Evolutionary conservation across 306 rosid species (phyloP), one percentile per base, ranked within the genome.

Genomic region (Mimosa pudica): DNA sequence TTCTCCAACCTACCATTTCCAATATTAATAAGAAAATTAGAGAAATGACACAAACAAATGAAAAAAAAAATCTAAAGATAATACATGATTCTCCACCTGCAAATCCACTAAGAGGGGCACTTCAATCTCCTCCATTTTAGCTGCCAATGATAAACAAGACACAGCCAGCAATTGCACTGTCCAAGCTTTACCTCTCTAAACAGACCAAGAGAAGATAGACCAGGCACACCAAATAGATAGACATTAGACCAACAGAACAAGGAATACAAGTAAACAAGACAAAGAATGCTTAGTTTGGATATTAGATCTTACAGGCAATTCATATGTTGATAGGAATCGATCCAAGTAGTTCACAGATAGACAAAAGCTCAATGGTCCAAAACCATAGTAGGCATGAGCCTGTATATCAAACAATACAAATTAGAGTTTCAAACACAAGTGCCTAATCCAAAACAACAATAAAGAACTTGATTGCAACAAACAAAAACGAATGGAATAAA

Each of bases 261-360:
- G 49, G 62, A 45, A 75, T 80, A 70, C 75, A 70, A 62, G 70
- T 58, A 13, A 75, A 70, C 42, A 64, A 44, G 47, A 72, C 46
- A 78, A 62, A 6, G 30, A 52, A 81, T 76, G 76, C 57, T 70
- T n/a, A n/a, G n/a, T n/a, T n/a, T 51, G 10, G 82, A 36, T 44
- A 52, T 70, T 74, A 0, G 55, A 84, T 81, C 97, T 90, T 84
- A 92, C 99, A 49, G 92, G 96, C 77, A 93, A 83, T 46, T 88
- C 85, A 69, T 83, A 74, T 12, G 82, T 71, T 10, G 98, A 95
- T 61, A 95, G 89, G 86, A 95, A 95, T 35, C 98, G 96, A 84
- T 95, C 98, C 90, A 89, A 82, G 90, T 95, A 95, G 89, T 91
- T 95, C 83, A 89, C 88, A 8, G 98, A 86, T 60, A 95, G 87